A percentile compares a stretch with the other conserved stretches of the same genome.
Conservation (phyloP, 495 filamentous ascomycete species). For the Penicillium cataractarum region DNA sequence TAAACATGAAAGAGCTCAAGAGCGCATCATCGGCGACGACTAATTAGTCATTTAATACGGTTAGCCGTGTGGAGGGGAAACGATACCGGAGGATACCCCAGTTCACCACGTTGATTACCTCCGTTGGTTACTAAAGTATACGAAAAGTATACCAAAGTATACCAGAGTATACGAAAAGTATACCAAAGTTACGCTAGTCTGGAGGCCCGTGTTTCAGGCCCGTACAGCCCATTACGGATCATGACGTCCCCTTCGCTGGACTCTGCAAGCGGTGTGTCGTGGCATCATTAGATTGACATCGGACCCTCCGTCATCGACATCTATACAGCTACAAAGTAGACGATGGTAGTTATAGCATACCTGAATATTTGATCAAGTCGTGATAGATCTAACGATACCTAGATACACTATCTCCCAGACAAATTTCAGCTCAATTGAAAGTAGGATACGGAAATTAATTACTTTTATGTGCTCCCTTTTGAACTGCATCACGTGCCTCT, state of each 20-base stretch:
- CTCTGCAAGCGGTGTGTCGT: slow-evolving; percentile 28
- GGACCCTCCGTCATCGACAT: slow-evolving; percentile 10
- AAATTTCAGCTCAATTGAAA: neutral
- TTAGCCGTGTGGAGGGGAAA: neutral
- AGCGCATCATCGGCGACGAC: slow-evolving; percentile 18
- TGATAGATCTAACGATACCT: no score
- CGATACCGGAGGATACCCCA: neutral
- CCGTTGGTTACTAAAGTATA: neutral
- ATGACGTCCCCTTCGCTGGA: slow-evolving; percentile 20
- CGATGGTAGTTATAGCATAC: neutral
- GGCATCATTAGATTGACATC: slow-evolving; percentile 19
- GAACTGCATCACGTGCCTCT: slow-evolving; percentile 22
- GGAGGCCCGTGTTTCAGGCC: slow-evolving; percentile 20
- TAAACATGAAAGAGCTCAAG: slow-evolving; percentile 5
- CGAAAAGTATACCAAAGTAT: slow-evolving; percentile 4
- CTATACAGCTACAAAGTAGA: neutral
- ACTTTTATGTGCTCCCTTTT: neutral
- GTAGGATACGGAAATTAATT: neutral
- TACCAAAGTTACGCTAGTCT: slow-evolving; percentile 19
- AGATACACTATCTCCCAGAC: no score
- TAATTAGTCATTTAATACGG: slow-evolving; percentile 15
- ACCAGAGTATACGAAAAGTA: neutral
- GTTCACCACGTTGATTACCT: neutral
- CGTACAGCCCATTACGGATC: slow-evolving; percentile 17
- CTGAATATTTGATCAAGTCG: no score